Evolutionary conservation across 2,329 filamentous ascomycete genomes (phyloP), one percentile per base, ranked within the genome.

Genomic region (Colletotrichum kahawae): DNA sequence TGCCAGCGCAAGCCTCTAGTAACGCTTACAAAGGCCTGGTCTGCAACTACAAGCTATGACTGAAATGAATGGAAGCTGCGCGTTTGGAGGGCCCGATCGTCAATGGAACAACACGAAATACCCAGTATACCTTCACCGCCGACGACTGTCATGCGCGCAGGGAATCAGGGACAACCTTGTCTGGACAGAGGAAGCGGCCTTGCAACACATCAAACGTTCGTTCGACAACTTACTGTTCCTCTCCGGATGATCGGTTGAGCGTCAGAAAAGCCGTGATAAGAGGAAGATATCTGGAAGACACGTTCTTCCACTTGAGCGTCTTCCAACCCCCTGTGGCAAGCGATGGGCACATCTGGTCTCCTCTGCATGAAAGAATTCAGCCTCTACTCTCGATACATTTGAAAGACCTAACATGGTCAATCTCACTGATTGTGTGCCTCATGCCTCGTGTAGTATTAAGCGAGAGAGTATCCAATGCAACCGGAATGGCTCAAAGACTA

Each of bases 1-100:
- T 36, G 38, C 18, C 8, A 10, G 16, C 3, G 5, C 5, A n/a
- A 5, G 5, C 4, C 16, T n/a, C 1, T 16, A 43, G 38, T 0
- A n/a, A n/a, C 10, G n/a, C 38, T n/a, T 6, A 6, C 38, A 43
- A 43, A n/a, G 18, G 8, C 7, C 18, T 18, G 9, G 38, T 43
- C 9, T 43, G 16, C 38, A 4, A 10, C 8, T n/a, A 7, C 29
- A 29, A 29, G 29, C 29, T 29, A 29, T 6, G 29, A 29, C 29
- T 29, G 29, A 29, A 29, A 29, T 29, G 29, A 29, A 29, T 29
- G 29, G 7, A 29, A 29, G 29, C 29, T 7, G 29, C 29, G 5
- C 7, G 29, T 29, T 29, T 7, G 29, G 29, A 29, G 29, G 7
- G 29, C 29, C 29, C 29, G 4, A 29, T 29, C 6, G 29, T 29